Percentiles rank a stretch among this genome's conserved stretches.
These are phyloP conservation scores for Diplodia sapinea DNA, from an alignment of 2,329 filamentous ascomycete genomes.

Conservation along the genomic window DNA sequence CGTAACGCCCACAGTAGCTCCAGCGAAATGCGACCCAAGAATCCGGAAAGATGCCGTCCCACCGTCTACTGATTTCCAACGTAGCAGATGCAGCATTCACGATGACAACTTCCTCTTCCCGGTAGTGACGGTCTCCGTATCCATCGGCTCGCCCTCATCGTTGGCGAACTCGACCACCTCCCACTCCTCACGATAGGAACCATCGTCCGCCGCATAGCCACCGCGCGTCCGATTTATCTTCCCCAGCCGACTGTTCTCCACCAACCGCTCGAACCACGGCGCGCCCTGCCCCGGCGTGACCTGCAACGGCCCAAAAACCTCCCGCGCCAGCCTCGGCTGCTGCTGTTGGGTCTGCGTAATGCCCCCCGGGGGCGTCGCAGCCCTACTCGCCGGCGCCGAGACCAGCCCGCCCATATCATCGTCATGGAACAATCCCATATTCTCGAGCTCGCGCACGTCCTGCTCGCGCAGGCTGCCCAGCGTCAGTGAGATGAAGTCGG, in stretches of 20 bases:
- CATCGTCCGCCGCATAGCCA: slow-evolving; percentile 66
- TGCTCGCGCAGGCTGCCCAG: slow-evolving; percentile 76
- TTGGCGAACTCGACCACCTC: slow-evolving; percentile 74
- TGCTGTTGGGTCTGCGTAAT: background rate
- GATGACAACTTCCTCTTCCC: slow-evolving; percentile 44
- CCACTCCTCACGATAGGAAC: slow-evolving; percentile 75
- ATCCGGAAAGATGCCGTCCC: background rate
- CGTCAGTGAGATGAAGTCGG: slow-evolving; percentile 79
- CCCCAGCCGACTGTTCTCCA: slow-evolving; percentile 76
- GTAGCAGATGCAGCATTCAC: background rate
- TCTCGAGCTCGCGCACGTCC: slow-evolving; percentile 74
- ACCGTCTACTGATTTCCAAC: background rate
- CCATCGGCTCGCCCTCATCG: slow-evolving; percentile 46
- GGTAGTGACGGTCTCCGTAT: slow-evolving; percentile 32
- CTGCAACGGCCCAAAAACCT: slow-evolving; percentile 33
- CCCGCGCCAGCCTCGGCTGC: background rate
- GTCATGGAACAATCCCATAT: slow-evolving; percentile 71
- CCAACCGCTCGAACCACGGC: slow-evolving; percentile 85
- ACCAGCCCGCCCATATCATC: slow-evolving; percentile 36
- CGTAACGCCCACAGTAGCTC: slow-evolving; percentile 4
- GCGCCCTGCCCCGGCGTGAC: slow-evolving; percentile 59
- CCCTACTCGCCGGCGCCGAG: slow-evolving; percentile 33
- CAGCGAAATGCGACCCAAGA: background rate
- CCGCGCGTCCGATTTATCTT: slow-evolving; percentile 68
- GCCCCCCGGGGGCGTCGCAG: slow-evolving; percentile 37